These are phyloP conservation scores for Aschersonia sp. DNA, from an alignment of 2,329 filamentous ascomycete genomes.

Conservation along the genomic window DNA sequence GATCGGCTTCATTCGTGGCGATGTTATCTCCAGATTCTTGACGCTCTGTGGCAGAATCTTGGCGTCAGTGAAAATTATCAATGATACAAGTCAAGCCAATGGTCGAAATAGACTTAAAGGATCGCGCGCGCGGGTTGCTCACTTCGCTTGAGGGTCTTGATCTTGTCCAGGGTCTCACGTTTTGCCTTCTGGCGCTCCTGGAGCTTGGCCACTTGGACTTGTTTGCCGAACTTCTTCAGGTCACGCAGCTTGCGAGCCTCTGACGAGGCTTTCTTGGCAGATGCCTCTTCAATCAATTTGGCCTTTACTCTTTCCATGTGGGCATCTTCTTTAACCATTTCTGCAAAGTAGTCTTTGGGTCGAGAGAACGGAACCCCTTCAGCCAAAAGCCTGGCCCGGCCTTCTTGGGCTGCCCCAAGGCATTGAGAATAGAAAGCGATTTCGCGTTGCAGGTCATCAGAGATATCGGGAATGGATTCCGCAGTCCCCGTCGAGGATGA, in stretches of 20 bases:
- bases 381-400: slow-evolving; percentile 58
- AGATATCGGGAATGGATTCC: slow-evolving; percentile 60
- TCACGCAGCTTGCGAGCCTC: slow-evolving; percentile 88
- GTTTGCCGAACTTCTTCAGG: slow-evolving; percentile 98
- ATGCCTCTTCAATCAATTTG: slow-evolving; percentile 83
- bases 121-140: slow-evolving; percentile 22
- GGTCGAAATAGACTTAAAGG: slow-evolving; percentile 3
- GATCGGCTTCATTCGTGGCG: slow-evolving; percentile 63
- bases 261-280: slow-evolving; percentile 77
- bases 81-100: background rate
- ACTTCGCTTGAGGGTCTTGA: slow-evolving; percentile 92
- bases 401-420: slow-evolving; percentile 61
- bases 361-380: slow-evolving; percentile 78
- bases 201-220: slow-evolving; percentile 89
- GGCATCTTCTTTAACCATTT: slow-evolving; percentile 97
- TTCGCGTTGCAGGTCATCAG: slow-evolving; percentile 86
- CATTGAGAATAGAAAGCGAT: slow-evolving; percentile 87
- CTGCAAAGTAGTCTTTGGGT: slow-evolving; percentile 90
- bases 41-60: slow-evolving; percentile 48
- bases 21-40: slow-evolving; percentile 50
- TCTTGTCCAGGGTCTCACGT: slow-evolving; percentile 87
- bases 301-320: slow-evolving; percentile 96
- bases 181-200: slow-evolving; percentile 90
- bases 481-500: slow-evolving; percentile 50
- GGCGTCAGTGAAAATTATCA: background rate